These are phyloP conservation scores for Solanum lignicaule DNA, from an alignment of 257 asterid species.

Conservation along the genomic window DNA sequence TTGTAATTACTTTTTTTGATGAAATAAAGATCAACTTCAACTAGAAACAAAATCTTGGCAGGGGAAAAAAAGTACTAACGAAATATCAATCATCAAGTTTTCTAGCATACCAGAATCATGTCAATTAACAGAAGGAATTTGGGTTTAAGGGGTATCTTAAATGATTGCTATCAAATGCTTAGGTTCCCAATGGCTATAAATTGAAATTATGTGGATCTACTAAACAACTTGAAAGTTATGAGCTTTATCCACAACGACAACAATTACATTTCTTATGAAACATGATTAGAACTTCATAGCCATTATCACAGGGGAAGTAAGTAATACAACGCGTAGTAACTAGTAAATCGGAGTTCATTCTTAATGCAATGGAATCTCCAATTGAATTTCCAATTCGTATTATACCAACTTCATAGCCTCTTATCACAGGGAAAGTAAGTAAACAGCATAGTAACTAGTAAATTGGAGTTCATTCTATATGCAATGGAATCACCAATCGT, in stretches of 20 bases:
- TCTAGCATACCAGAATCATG: neutral
- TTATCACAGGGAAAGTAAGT: neutral
- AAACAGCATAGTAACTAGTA: neutral
- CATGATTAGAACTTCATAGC: neutral
- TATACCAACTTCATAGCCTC: neutral
- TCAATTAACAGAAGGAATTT: neutral
- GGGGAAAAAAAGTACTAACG: neutral
- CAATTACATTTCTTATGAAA: neutral
- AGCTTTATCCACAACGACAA: neutral
- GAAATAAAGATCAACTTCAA: neutral
- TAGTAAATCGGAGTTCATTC: neutral
- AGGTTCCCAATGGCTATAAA: neutral
- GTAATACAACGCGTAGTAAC: neutral
- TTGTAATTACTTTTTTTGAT: neutral
- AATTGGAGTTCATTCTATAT: neutral
- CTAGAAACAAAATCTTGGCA: neutral
- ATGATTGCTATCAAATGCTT: neutral
- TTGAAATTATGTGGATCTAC: neutral
- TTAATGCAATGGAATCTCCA: neutral
- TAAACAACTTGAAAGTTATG: neutral
- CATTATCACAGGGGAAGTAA: neutral
- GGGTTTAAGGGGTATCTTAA: neutral
- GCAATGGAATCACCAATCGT: neutral
- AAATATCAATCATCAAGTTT: neutral
- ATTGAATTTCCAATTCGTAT: neutral